Evolutionary conservation across 805 yeast species (phyloP).

Genomic region (Kodamaea kaohsiungensis): DNA sequence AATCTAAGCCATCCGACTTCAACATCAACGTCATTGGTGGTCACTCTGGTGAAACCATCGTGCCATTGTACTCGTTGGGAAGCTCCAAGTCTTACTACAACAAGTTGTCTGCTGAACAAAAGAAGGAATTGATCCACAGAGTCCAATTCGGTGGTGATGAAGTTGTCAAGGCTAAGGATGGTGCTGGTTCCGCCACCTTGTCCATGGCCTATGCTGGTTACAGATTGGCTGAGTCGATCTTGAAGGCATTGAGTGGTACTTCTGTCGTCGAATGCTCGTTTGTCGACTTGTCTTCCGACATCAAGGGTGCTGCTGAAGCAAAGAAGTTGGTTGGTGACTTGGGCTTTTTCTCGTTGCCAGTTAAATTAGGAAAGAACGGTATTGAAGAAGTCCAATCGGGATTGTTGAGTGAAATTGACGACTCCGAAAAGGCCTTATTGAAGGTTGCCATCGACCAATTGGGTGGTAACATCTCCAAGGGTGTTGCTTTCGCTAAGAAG

Average conservation of each 20-base stretch:
- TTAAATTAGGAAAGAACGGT: slow-evolving; percentile 55
- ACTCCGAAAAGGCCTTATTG: slow-evolving; percentile 57
- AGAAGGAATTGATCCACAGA: slow-evolving; percentile 41
- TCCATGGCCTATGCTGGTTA: slow-evolving; percentile 96
- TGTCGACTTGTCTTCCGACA: slow-evolving; percentile 49
- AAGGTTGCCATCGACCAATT: slow-evolving; percentile 55
- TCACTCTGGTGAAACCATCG: slow-evolving; percentile 93
- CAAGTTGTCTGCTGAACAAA: slow-evolving; percentile 35
- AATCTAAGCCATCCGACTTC: slow-evolving; percentile 50
- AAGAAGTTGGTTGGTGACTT: slow-evolving; percentile 43
- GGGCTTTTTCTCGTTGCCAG: slow-evolving; percentile 66
- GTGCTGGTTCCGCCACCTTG: slow-evolving; percentile 92
- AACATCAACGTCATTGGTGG: slow-evolving; percentile 86
- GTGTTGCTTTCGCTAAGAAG: slow-evolving; percentile 47
- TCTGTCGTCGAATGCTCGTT: slow-evolving; percentile 49
- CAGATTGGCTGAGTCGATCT: slow-evolving; percentile 63
- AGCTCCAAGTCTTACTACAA: slow-evolving; percentile 32
- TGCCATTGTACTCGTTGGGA: slow-evolving; percentile 69
- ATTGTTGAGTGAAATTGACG: slow-evolving; percentile 49
- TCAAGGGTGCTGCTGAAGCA: slow-evolving; percentile 54
- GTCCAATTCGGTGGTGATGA: slow-evolving; percentile 85
- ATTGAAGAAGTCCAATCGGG: slow-evolving; percentile 55
- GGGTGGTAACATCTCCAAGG: slow-evolving; percentile 58
- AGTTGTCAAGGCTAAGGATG: slow-evolving; percentile 92
- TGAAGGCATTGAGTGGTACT: slow-evolving; percentile 30